phyloP scores from a whole-genome alignment of 164 flowering plant species.

The Hamamelis virginiana region DNA sequence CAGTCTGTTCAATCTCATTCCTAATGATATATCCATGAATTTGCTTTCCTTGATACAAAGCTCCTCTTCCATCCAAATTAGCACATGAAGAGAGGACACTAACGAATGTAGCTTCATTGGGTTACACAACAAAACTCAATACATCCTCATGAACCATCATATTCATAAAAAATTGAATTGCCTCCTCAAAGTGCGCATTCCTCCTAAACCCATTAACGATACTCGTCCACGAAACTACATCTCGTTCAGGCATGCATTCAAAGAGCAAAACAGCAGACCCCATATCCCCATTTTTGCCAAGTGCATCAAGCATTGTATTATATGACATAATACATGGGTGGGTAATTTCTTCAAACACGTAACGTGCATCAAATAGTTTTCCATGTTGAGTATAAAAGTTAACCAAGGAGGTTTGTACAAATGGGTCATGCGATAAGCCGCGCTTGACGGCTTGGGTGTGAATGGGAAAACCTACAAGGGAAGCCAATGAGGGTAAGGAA shows the following conservation, averaged over 20 bases:
- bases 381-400: conserved; percentile 43
- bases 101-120: too few species aligned
- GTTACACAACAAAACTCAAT: conserved; percentile 18
- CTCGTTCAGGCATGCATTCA: conserved; percentile 43
- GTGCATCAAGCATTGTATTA: conserved; percentile 70
- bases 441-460: conserved; percentile 50
- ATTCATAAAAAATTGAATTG: conserved; percentile 41
- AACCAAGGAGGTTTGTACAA: too few species aligned
- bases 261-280: conserved; percentile 53
- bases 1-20: conserved; percentile 35
- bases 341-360: too few species aligned
- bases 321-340: conserved; percentile 53
- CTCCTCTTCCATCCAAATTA: too few species aligned
- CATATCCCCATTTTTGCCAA: too few species aligned
- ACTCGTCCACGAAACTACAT: conserved; percentile 83
- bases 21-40: too few species aligned
- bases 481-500: conserved; percentile 21
- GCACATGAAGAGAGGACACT: too few species aligned
- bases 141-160: conserved; percentile 54
- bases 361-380: conserved; percentile 42
- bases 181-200: conserved; percentile 43
- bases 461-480: too few species aligned
- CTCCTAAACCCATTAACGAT: conserved; percentile 58
- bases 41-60: too few species aligned
- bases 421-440: conserved; percentile 46